These are phyloP conservation scores for Ambrosiella beaveri DNA, from an alignment of 2,329 filamentous ascomycete genomes.

Conservation along the genomic window DNA sequence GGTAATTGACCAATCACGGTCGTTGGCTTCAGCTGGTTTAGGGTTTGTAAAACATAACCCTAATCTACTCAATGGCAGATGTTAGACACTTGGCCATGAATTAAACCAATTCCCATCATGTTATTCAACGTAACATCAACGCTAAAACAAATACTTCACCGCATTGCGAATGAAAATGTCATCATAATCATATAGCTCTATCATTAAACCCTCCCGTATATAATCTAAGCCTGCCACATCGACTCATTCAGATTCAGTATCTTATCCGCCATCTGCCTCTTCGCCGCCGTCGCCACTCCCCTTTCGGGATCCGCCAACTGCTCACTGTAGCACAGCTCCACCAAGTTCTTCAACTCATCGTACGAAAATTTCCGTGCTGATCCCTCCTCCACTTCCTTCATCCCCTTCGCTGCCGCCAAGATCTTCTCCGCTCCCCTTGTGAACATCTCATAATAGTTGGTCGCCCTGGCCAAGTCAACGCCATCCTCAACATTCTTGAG, in stretches of 20 bases:
- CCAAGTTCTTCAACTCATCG: constrained; percentile 46
- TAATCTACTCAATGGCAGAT: too few relatives aligned
- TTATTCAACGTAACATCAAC: not conserved
- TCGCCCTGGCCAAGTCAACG: constrained; percentile 44
- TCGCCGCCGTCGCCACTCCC: constrained; percentile 48
- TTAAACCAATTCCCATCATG: too few relatives aligned
- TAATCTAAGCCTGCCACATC: constrained; percentile 42
- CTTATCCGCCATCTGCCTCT: constrained; percentile 53
- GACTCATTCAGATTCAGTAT: constrained; percentile 52
- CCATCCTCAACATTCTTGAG: constrained; percentile 76
- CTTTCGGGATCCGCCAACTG: constrained; percentile 47
- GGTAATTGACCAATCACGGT: constrained; percentile 2
- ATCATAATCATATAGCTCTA: not conserved
- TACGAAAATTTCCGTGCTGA: constrained; percentile 37
- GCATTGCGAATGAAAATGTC: not conserved
- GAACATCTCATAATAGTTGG: constrained; percentile 54
- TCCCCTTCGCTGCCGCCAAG: constrained; percentile 40
- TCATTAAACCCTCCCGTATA: not conserved
- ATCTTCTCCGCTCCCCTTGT: constrained; percentile 47
- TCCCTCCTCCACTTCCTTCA: constrained; percentile 15
- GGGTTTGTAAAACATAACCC: not conserved
- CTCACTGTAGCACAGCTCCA: constrained; percentile 54
- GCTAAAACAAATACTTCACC: not conserved
- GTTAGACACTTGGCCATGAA: too few relatives aligned
- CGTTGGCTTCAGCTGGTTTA: not conserved